Percentiles rank a stretch among this genome's conserved stretches.
Conservation (phyloP, 345 rosid genomes). For the Populus ilicifolia region DNA sequence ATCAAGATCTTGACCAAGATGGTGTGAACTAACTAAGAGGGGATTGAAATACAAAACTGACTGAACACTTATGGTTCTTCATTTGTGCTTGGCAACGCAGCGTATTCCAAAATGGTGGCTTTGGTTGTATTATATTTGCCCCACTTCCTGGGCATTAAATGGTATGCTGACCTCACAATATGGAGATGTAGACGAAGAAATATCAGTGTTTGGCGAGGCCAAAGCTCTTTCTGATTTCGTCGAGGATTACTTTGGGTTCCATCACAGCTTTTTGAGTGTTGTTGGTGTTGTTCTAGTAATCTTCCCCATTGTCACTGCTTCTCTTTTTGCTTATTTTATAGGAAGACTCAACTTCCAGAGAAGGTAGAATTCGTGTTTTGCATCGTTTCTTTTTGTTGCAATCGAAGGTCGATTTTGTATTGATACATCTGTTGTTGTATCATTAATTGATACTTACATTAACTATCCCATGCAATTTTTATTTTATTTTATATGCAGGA, state of each 20-base stretch:
- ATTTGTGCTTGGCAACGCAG: constrained; percentile 30
- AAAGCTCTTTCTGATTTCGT: constrained; percentile 41
- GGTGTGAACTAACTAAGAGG: no score
- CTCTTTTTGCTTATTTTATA: constrained; percentile 19
- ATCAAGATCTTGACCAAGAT: no score
- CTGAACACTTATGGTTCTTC: no score
- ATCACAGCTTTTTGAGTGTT: constrained; percentile 31
- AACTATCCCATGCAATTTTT: no score
- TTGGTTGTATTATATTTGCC: constrained; percentile 59
- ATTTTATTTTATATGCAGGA: no score
- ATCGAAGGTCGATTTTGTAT: no score
- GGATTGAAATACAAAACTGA: no score
- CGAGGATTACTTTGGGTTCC: constrained; percentile 55
- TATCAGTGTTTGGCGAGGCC: constrained; percentile 45
- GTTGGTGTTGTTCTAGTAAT: constrained; percentile 16
- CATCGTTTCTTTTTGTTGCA: no score
- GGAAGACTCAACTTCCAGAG: constrained; percentile 21
- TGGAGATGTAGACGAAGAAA: constrained; percentile 50
- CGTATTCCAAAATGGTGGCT: constrained; percentile 82
- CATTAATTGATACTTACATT: no score
- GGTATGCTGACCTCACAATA: constrained; percentile 63
- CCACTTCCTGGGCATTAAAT: constrained; percentile 72
- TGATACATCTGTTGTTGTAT: no score
- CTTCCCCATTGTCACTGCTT: constrained; percentile 19
- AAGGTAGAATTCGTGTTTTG: constrained; percentile 2